A percentile compares a stretch with the other conserved stretches of the same genome.
Conservation (phyloP, 495 filamentous ascomycete genomes). For the Xylaria grammica region DNA sequence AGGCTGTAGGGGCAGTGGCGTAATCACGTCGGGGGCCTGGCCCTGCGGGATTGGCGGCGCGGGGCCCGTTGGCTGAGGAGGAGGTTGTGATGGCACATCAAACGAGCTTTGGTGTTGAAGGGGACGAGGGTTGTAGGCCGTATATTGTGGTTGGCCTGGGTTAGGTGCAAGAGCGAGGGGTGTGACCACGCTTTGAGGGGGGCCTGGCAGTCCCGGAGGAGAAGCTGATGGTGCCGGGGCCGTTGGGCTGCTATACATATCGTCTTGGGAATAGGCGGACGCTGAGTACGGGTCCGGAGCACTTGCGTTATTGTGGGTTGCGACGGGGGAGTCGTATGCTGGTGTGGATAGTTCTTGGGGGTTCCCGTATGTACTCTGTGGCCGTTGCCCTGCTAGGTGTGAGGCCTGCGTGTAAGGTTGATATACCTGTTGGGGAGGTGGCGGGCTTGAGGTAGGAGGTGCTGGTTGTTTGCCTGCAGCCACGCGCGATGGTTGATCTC, state of each 20-base stretch:
- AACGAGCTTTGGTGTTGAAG: slow-evolving; percentile 52
- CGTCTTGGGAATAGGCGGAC: slow-evolving; percentile 65
- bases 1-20: slow-evolving; percentile 48
- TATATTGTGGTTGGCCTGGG: slow-evolving; percentile 44
- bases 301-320: slow-evolving; percentile 56
- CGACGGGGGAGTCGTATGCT: slow-evolving; percentile 79
- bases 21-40: slow-evolving; percentile 48
- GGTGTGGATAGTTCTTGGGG: slow-evolving; percentile 88
- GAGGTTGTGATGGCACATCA: slow-evolving; percentile 45
- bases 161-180: slow-evolving; percentile 37
- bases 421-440: slow-evolving; percentile 47
- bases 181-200: slow-evolving; percentile 33
- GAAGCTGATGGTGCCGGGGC: slow-evolving; percentile 33
- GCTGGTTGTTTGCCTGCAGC: slow-evolving; percentile 50
- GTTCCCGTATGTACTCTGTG: slow-evolving; percentile 75
- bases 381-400: slow-evolving; percentile 54
- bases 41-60: slow-evolving; percentile 51
- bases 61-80: slow-evolving; percentile 44
- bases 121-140: slow-evolving; percentile 45
- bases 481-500: slow-evolving; percentile 50
- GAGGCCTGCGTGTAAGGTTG: slow-evolving; percentile 50
- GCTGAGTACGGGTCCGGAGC: slow-evolving; percentile 59
- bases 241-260: slow-evolving; percentile 51
- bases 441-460: slow-evolving; percentile 51
- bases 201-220: slow-evolving; percentile 26